Conservation (phyloP, 2,329 filamentous ascomycete genomes). For the Phyllachora maydis region DNA sequence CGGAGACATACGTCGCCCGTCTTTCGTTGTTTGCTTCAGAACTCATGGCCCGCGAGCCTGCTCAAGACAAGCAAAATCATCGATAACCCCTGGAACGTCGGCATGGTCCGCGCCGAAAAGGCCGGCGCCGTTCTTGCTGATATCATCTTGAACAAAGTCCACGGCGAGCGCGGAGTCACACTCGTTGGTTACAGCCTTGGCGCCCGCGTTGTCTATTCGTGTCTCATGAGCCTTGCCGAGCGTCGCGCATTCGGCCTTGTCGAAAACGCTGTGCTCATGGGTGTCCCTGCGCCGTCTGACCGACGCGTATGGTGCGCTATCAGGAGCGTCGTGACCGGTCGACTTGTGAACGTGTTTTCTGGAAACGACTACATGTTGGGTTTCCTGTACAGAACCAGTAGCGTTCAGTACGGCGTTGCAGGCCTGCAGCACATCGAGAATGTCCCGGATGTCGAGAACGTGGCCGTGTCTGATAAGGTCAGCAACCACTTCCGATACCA, state of each 20-base stretch:
- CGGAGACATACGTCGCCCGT: background rate
- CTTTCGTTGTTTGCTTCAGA: conserved; percentile 11
- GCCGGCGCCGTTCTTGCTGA: conserved; percentile 54
- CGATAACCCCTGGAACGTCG: conserved; percentile 65
- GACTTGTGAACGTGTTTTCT: conserved; percentile 81
- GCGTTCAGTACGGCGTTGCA: conserved; percentile 64
- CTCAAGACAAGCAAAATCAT: conserved; percentile 53
- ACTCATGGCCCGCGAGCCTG: conserved; percentile 39
- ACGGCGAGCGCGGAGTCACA: conserved; percentile 64
- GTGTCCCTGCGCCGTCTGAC: conserved; percentile 56
- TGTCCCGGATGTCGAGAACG: conserved; percentile 44
- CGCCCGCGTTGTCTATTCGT: conserved; percentile 66
- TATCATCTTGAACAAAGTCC: conserved; percentile 59
- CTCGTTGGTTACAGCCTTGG: conserved; percentile 69
- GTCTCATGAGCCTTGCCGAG: conserved; percentile 60
- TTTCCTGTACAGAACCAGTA: conserved; percentile 70
- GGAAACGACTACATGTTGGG: conserved; percentile 74
- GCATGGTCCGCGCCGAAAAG: conserved; percentile 58
- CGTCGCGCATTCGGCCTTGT: conserved; percentile 68
- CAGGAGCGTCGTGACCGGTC: conserved; percentile 58
- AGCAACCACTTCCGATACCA: conserved; percentile 53
- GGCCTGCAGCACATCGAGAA: conserved; percentile 58
- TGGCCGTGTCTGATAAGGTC: conserved; percentile 43
- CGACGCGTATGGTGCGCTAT: conserved; percentile 56
- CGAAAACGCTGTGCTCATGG: conserved; percentile 72